These are phyloP conservation scores for Pseudogymnoascus sp. DNA, from an alignment of 2,329 filamentous ascomycete species.

Conservation along the genomic window DNA sequence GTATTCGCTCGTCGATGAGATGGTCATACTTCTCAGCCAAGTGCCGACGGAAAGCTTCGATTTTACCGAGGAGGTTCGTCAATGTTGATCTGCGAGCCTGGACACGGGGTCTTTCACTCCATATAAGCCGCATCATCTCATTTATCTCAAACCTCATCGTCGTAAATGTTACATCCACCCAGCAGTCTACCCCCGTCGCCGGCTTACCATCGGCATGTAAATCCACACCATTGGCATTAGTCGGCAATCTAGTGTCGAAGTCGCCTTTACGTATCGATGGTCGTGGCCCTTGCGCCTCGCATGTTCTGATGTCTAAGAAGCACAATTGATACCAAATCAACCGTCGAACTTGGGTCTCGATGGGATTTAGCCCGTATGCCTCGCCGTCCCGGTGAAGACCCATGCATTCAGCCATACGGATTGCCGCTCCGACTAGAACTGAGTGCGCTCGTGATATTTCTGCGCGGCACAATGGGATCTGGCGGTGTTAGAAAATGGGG, in stretches of 20 bases:
- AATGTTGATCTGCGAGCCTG: conserved; percentile 54
- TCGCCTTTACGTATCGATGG: conserved; percentile 66
- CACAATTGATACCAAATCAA: conserved; percentile 72
- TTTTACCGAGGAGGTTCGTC: conserved; percentile 57
- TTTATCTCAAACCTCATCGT: conserved; percentile 65
- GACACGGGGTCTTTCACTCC: conserved; percentile 59
- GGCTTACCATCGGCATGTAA: conserved; percentile 42
- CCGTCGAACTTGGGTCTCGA: conserved; percentile 64
- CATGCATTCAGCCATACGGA: conserved; percentile 71
- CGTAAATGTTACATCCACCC: conserved; percentile 61
- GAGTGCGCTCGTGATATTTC: conserved; percentile 69
- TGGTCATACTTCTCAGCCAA: conserved; percentile 60
- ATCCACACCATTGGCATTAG: conserved; percentile 62
- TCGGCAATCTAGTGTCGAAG: conserved; percentile 64
- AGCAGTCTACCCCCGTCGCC: conserved; percentile 35
- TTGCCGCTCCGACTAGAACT: conserved; percentile 61
- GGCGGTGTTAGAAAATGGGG: conserved; percentile 7
- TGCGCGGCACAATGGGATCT: conserved; percentile 64
- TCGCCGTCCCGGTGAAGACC: conserved; percentile 65
- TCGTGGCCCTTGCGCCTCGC: conserved; percentile 64
- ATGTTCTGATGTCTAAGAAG: conserved; percentile 67
- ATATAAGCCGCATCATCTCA: conserved; percentile 64
- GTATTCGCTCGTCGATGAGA: conserved; percentile 50
- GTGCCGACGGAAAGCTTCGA: conserved; percentile 58
- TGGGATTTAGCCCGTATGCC: conserved; percentile 54